Percentiles rank a stretch among this genome's conserved stretches.
Conservation (phyloP, 371 early-diverging fungal species). For the Mortierella sp. region DNA sequence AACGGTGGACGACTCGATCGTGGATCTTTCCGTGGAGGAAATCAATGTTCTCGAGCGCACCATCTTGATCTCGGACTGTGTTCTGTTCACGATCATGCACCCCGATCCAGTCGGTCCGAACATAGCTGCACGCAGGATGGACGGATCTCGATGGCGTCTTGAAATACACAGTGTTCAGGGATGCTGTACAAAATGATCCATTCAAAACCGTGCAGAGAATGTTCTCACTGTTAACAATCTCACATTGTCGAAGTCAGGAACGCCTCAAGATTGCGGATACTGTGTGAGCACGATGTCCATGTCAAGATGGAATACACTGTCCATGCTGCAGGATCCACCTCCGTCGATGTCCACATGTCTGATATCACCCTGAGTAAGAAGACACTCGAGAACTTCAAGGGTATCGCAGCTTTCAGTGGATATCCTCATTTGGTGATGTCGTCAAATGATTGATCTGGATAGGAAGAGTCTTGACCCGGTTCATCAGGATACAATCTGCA, state of each 20-base stretch:
- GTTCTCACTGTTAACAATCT: conserved; percentile 22
- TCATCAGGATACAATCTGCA: no score
- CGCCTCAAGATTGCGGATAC: conserved; percentile 89
- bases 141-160: no score
- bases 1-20: no score
- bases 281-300: conserved; percentile 97
- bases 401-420: conserved; percentile 96
- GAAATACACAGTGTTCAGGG: background rate
- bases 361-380: conserved; percentile 85
- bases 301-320: conserved; percentile 95
- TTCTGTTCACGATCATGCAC: no score
- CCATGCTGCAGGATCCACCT: conserved; percentile 89
- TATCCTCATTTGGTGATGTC: conserved; percentile 97
- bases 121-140: no score
- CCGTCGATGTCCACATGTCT: conserved; percentile 97
- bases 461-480: no score
- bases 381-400: conserved; percentile 78
- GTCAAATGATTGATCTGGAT: conserved; percentile 96
- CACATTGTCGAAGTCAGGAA: conserved; percentile 17
- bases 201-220: conserved; percentile 74
- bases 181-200: conserved; percentile 73
- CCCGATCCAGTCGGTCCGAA: no score
- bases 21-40: no score
- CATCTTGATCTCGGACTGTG: no score
- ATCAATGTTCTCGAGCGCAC: no score